phyloP scores from a whole-genome alignment of 306 rosid genomes.

The Biancaea sappan region DNA sequence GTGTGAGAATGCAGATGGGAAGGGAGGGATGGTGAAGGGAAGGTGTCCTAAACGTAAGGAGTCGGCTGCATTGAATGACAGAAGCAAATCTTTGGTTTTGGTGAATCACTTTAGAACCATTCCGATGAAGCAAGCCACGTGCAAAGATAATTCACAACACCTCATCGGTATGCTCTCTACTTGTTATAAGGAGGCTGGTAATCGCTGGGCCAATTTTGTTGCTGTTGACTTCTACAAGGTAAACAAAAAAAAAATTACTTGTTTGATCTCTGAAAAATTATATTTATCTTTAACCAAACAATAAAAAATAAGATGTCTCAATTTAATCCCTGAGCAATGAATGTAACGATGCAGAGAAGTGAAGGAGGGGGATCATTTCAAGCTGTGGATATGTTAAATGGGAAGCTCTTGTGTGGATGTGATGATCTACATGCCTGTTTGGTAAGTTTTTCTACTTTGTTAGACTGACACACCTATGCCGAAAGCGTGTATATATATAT shows the following conservation, averaged over 20 bases:
- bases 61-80: conserved; percentile 38
- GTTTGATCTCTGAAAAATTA: no score
- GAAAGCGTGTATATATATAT: no score
- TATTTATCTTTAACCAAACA: no score
- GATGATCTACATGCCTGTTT: conserved; percentile 38
- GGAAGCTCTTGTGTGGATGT: conserved; percentile 42
- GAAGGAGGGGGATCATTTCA: conserved; percentile 53
- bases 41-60: conserved; percentile 37
- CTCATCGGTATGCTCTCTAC: conserved; percentile 41
- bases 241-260: no score
- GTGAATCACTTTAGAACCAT: conserved; percentile 40
- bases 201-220: conserved; percentile 51
- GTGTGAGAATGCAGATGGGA: conserved; percentile 40
- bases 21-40: conserved; percentile 41
- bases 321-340: no score
- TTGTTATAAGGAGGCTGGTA: conserved; percentile 35
- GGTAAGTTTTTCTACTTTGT: conserved; percentile 20
- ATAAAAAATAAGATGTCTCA: no score
- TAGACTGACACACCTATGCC: no score
- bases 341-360: conserved; percentile 44
- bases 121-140: conserved; percentile 30
- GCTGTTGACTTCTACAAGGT: conserved; percentile 57
- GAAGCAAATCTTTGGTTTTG: conserved; percentile 44
- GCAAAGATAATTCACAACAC: conserved; percentile 38
- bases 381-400: conserved; percentile 47